Conservation (phyloP, 2,329 filamentous ascomycete species). For the Fusarium devonianum region DNA sequence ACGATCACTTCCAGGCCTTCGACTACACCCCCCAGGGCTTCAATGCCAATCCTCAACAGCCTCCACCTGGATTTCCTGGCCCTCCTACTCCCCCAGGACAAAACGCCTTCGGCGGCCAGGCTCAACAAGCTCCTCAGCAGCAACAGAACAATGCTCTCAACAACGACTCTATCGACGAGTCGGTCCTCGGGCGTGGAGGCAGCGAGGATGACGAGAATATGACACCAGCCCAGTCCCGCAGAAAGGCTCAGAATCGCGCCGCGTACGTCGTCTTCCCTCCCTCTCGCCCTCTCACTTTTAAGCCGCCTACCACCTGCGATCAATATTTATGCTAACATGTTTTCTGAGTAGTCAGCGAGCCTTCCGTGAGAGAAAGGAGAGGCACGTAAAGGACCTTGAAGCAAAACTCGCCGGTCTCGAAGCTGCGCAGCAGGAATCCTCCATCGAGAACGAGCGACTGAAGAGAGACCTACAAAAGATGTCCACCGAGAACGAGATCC, state of each 20-base stretch:
- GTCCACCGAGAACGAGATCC: constrained; percentile 89
- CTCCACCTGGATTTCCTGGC: constrained; percentile 49
- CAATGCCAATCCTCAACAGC: constrained; percentile 46
- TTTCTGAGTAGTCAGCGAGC: constrained; percentile 76
- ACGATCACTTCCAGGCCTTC: constrained; percentile 58
- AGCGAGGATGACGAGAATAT: constrained; percentile 65
- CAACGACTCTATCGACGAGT: constrained; percentile 44
- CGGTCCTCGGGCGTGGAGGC: constrained; percentile 45
- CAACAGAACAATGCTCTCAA: constrained; percentile 36
- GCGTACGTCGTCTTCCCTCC: constrained; percentile 57
- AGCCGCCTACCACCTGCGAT: no score
- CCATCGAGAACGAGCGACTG: constrained; percentile 85
- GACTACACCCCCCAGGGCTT: constrained; percentile 51
- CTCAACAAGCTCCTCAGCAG: constrained; percentile 34
- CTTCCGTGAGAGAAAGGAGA: constrained; percentile 95
- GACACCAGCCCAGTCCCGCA: constrained; percentile 64
- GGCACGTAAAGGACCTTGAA: constrained; percentile 92
- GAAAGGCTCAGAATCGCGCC: constrained; percentile 68
- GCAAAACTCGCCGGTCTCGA: constrained; percentile 81
- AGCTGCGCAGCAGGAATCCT: constrained; percentile 73
- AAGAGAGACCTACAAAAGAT: constrained; percentile 84
- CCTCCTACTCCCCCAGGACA: constrained; percentile 62
- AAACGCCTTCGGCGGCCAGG: constrained; percentile 40
- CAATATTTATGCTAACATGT: constrained; percentile 35
- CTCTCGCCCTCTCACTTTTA: background rate